phyloP scores from a whole-genome alignment of 2,329 filamentous ascomycete genomes.

The Hirsutella minnesotensis region DNA sequence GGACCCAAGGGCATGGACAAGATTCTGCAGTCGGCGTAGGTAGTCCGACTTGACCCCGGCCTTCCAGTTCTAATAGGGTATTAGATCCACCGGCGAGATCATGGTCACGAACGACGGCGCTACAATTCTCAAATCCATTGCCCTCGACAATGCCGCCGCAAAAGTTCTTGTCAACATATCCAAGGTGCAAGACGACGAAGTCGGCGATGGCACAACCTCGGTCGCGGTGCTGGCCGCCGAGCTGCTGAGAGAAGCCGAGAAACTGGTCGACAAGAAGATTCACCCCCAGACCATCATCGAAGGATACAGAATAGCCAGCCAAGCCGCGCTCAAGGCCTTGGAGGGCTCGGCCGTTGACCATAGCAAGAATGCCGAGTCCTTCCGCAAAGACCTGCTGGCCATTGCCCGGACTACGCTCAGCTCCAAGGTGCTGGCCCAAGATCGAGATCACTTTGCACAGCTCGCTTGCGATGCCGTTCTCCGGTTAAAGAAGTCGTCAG shows the following conservation, averaged over 20 bases:
- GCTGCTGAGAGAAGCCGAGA: constrained; percentile 89
- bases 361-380: constrained; percentile 70
- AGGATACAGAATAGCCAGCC: constrained; percentile 93
- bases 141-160: constrained; percentile 93
- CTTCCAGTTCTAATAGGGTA: constrained; percentile 2
- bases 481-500: constrained; percentile 77
- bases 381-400: constrained; percentile 77
- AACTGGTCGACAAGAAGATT: constrained; percentile 95
- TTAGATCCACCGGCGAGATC: constrained; percentile 85
- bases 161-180: constrained; percentile 99
- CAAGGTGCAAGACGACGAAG: constrained; percentile 98
- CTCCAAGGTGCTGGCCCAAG: constrained; percentile 92
- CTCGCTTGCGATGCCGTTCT: constrained; percentile 87
- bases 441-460: constrained; percentile 81
- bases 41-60: constrained; percentile 13
- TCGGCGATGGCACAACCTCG: constrained; percentile 96
- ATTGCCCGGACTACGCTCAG: constrained; percentile 93
- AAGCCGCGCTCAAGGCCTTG: constrained; percentile 73
- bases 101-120: constrained; percentile 99
- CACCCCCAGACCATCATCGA: constrained; percentile 99
- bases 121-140: constrained; percentile 96
- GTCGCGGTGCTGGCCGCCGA: constrained; percentile 92
- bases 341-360: constrained; percentile 81
- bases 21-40: constrained; percentile 88
- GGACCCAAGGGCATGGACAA: constrained; percentile 99